Percentiles rank a stretch among this genome's conserved stretches.
Evolutionary conservation across 352 stramenopile genomes (phyloP).

Genomic region (Halophytophthora polymorphica): DNA sequence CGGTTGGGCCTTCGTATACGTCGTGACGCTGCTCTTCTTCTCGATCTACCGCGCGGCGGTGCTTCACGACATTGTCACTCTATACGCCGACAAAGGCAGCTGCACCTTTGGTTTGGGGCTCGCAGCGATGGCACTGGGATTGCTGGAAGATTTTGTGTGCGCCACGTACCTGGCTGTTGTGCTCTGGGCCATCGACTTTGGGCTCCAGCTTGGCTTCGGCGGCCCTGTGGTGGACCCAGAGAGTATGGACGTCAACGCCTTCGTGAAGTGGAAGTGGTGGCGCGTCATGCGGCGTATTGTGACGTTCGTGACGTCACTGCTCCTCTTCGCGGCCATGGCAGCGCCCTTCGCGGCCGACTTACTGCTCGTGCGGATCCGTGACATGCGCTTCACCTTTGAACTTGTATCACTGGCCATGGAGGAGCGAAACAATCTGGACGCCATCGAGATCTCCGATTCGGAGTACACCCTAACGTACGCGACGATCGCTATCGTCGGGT

Average conservation of each 20-base stretch:
- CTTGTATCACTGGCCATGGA: conserved; percentile 35
- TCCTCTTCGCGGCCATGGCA: conserved; percentile 23
- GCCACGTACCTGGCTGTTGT: conserved; percentile 23
- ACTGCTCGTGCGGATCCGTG: conserved; percentile 30
- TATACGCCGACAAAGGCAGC: conserved; percentile 22
- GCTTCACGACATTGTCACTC: conserved; percentile 24
- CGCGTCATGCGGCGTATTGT: conserved; percentile 14
- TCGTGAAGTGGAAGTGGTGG: background rate
- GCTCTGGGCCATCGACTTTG: conserved; percentile 15
- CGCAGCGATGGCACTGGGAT: conserved; percentile 21
- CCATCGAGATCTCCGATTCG: conserved; percentile 24
- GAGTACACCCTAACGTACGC: conserved; percentile 22
- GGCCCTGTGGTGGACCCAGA: conserved; percentile 8
- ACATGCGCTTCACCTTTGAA: conserved; percentile 48
- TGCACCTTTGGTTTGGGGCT: conserved; percentile 13
- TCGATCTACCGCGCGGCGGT: conserved; percentile 23
- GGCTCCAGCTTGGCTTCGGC: conserved; percentile 7
- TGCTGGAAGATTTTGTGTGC: conserved; percentile 43
- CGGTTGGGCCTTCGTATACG: conserved; percentile 36
- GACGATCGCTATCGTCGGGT: conserved; percentile 12
- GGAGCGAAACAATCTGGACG: conserved; percentile 26
- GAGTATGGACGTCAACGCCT: background rate
- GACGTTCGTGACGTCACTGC: conserved; percentile 29
- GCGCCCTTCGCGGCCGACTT: conserved; percentile 31
- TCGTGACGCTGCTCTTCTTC: conserved; percentile 28